These are phyloP conservation scores for Pyrenophora tritici-repentis DNA, from an alignment of 2,329 filamentous ascomycete species.

Conservation along the genomic window DNA sequence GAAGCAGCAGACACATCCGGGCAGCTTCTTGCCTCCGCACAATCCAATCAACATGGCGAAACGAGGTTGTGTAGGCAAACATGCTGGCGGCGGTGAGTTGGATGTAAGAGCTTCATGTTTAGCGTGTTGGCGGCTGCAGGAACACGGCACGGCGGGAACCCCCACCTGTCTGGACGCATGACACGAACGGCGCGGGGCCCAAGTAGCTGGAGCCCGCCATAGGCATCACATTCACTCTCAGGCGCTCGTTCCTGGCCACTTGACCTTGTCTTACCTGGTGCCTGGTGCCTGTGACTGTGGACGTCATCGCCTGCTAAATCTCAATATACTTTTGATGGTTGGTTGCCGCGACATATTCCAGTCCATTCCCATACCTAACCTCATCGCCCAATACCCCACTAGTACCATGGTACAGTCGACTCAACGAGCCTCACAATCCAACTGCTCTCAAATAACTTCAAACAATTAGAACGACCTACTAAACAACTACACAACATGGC, in stretches of 20 bases:
- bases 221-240: slow-evolving; percentile 31
- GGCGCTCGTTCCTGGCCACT: slow-evolving; percentile 25
- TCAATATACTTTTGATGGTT: slow-evolving; percentile 1
- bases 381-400: slow-evolving; percentile 1
- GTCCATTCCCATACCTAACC: neutral
- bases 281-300: slow-evolving; percentile 27
- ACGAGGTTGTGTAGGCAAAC: too few species aligned
- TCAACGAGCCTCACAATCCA: too few species aligned
- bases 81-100: neutral
- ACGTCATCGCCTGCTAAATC: slow-evolving; percentile 4
- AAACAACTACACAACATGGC: slow-evolving; percentile 38
- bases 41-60: slow-evolving; percentile 73
- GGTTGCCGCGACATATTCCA: neutral
- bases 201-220: slow-evolving; percentile 1
- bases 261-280: slow-evolving; percentile 20
- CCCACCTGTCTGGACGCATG: slow-evolving; percentile 8
- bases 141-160: slow-evolving; percentile 26
- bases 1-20: neutral
- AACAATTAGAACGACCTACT: neutral
- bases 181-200: slow-evolving; percentile 16
- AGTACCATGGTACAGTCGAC: too few species aligned
- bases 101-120: neutral
- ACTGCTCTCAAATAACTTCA: too few species aligned
- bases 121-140: slow-evolving; percentile 28
- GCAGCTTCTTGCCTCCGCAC: slow-evolving; percentile 53